phyloP scores from a whole-genome alignment of 2,329 filamentous ascomycete genomes.

The Coniella lustricola region DNA sequence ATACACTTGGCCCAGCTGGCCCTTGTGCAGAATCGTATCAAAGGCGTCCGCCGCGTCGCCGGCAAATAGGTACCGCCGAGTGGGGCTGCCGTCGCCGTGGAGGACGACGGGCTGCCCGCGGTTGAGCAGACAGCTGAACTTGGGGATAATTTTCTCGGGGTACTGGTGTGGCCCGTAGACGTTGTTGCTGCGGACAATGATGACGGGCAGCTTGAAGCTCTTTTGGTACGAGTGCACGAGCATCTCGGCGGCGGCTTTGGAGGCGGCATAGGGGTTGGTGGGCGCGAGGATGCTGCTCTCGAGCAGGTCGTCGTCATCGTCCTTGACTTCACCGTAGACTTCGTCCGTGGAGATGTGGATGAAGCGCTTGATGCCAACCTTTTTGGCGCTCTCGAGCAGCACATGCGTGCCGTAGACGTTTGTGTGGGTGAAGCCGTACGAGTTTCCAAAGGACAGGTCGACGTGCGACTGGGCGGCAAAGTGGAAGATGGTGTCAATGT shows the following conservation, averaged over 20 bases:
- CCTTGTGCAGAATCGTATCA: constrained; percentile 76
- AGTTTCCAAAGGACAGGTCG: constrained; percentile 75
- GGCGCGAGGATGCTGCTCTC: constrained; percentile 70
- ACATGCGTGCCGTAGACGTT: constrained; percentile 84
- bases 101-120: constrained; percentile 60
- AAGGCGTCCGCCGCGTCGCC: constrained; percentile 76
- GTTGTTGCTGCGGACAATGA: constrained; percentile 78
- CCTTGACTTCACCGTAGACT: constrained; percentile 74
- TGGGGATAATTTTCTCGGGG: constrained; percentile 80
- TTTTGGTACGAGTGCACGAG: constrained; percentile 80
- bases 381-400: constrained; percentile 68
- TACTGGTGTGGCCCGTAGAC: constrained; percentile 82
- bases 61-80: constrained; percentile 69
- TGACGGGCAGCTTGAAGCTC: constrained; percentile 72
- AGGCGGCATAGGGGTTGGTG: constrained; percentile 76
- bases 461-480: constrained; percentile 85
- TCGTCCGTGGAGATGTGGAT: constrained; percentile 82
- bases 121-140: constrained; percentile 68
- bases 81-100: constrained; percentile 70
- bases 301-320: constrained; percentile 62
- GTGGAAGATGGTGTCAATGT: constrained; percentile 74
- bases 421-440: constrained; percentile 71
- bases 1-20: constrained; percentile 67
- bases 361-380: constrained; percentile 63
- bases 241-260: constrained; percentile 79